These are phyloP conservation scores for Meripilus lineatus DNA, from an alignment of 1,284 basidiomycete species.

Conservation along the genomic window DNA sequence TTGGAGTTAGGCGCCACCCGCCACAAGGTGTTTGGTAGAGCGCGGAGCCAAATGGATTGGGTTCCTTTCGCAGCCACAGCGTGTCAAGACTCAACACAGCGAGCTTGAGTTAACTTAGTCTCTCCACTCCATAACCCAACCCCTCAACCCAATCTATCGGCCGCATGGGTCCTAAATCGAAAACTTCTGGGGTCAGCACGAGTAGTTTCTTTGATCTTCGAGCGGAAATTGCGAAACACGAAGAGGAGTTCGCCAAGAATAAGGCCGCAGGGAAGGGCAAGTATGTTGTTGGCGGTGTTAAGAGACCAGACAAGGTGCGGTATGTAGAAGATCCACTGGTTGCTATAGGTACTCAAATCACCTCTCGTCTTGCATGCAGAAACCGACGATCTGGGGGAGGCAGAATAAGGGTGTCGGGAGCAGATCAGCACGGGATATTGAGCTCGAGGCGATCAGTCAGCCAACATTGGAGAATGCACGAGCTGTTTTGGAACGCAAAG, in stretches of 20 bases:
- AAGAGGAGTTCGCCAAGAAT: slow-evolving; percentile 54
- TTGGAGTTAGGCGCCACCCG: too few species aligned
- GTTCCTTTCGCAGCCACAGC: too few species aligned
- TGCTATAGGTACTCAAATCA: neutral
- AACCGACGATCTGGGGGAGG: slow-evolving; percentile 65
- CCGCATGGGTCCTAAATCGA: slow-evolving; percentile 43
- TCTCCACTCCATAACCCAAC: too few species aligned
- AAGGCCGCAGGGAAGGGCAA: slow-evolving; percentile 53
- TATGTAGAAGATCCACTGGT: too few species aligned
- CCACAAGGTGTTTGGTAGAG: too few species aligned
- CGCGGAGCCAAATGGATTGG: too few species aligned
- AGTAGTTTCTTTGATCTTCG: slow-evolving; percentile 75
- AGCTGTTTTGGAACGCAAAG: slow-evolving; percentile 72
- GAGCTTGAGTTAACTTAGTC: too few species aligned
- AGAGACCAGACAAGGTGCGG: slow-evolving; percentile 60
- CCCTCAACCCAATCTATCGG: slow-evolving; percentile 12
- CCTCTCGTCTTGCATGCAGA: slow-evolving; percentile 35
- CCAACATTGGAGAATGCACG: slow-evolving; percentile 68
- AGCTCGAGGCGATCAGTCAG: slow-evolving; percentile 58
- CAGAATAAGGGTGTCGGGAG: slow-evolving; percentile 66
- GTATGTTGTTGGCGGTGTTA: slow-evolving; percentile 49
- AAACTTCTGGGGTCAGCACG: slow-evolving; percentile 63
- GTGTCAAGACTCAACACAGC: too few species aligned
- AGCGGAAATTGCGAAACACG: slow-evolving; percentile 64
- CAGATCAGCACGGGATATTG: slow-evolving; percentile 59